phyloP scores from a whole-genome alignment of 345 rosid genomes.

The Syzygium aqueum region DNA sequence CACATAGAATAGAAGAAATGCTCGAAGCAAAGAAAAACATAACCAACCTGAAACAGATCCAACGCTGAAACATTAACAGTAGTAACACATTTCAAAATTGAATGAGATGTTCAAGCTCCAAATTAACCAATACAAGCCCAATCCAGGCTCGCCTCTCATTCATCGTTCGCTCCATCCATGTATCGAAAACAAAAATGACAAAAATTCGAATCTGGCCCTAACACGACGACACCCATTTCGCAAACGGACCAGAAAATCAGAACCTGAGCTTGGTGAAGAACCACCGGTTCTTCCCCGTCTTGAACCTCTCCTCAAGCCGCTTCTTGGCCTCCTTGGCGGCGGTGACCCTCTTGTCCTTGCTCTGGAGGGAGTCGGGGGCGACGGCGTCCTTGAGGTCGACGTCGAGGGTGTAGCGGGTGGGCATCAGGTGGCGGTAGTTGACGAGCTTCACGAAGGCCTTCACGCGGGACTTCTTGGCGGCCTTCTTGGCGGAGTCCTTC shows the following conservation, averaged over 20 bases:
- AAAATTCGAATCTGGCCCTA: neutral
- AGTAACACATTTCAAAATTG: neutral
- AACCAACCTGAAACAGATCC: neutral
- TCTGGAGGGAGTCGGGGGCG: neutral
- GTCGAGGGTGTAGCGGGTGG: neutral
- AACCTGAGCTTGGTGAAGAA: neutral
- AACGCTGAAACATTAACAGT: neutral
- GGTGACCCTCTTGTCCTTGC: neutral
- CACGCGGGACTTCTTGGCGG: neutral
- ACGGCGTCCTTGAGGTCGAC: neutral
- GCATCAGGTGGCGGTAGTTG: neutral
- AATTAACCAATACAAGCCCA: neutral
- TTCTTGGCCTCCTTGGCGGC: neutral
- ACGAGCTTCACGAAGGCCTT: neutral
- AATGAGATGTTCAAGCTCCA: neutral
- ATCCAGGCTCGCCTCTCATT: neutral
- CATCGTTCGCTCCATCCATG: neutral
- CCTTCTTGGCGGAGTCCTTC: neutral
- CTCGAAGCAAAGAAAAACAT: neutral
- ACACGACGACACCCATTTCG: neutral
- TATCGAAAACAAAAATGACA: neutral
- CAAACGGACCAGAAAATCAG: neutral
- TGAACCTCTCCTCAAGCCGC: neutral
- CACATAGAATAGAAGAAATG: neutral
- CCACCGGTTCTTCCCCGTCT: neutral